Conservation (phyloP, 2,329 filamentous ascomycete genomes). For the Reticulascus tulasneorum region DNA sequence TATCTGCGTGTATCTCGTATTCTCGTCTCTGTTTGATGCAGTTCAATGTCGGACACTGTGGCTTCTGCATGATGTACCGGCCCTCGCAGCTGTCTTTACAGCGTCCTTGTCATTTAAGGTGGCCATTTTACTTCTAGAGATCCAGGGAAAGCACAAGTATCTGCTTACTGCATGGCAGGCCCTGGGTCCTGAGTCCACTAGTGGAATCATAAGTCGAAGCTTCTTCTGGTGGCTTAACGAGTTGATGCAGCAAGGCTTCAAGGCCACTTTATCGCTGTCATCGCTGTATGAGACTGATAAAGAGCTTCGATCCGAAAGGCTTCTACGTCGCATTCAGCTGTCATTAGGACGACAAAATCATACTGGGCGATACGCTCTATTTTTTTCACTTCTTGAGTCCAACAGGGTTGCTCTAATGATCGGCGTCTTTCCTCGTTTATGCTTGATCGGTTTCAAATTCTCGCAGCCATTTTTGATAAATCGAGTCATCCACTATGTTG, state of each 20-base stretch:
- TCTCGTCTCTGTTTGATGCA: constrained; percentile 26
- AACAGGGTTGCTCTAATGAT: constrained; percentile 26
- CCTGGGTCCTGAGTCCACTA: constrained; percentile 5
- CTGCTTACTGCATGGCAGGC: neutral
- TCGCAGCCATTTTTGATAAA: constrained; percentile 23
- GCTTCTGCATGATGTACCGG: constrained; percentile 21
- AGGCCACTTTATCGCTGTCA: constrained; percentile 1
- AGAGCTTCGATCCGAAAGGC: constrained; percentile 23
- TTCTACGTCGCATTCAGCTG: constrained; percentile 16
- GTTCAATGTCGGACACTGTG: constrained; percentile 27
- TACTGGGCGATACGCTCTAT: constrained; percentile 18
- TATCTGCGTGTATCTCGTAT: constrained; percentile 23
- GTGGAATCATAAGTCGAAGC: constrained; percentile 23
- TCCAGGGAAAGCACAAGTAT: constrained; percentile 4
- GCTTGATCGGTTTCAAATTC: constrained; percentile 23
- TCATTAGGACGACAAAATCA: constrained; percentile 19
- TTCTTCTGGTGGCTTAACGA: constrained; percentile 30
- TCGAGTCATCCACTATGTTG: constrained; percentile 14
- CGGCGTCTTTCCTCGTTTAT: constrained; percentile 22
- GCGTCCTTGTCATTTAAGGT: constrained; percentile 20
- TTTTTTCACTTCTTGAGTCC: constrained; percentile 19
- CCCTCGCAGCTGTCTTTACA: constrained; percentile 20
- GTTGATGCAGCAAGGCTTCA: constrained; percentile 20
- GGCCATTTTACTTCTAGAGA: constrained; percentile 21
- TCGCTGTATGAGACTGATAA: constrained; percentile 20